Conservation (phyloP, 2,329 filamentous ascomycete species). For the Fusarium sarcochroum region DNA sequence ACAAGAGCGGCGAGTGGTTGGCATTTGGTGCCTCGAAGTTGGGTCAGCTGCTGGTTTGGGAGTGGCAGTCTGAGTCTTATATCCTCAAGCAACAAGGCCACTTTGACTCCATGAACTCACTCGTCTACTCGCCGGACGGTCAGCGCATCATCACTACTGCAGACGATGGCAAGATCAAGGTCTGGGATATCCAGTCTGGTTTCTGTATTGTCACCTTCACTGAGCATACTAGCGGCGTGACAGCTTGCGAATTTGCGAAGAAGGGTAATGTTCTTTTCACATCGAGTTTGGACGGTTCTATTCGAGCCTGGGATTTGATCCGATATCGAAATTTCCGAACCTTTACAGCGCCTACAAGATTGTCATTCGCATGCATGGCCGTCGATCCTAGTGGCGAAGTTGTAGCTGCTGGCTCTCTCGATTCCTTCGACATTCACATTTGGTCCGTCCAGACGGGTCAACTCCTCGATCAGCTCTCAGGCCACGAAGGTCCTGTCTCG, state of each 20-base stretch:
- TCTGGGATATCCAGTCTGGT: slow-evolving; percentile 96
- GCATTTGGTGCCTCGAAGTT: slow-evolving; percentile 96
- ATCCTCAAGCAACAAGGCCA: slow-evolving; percentile 98
- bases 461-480: slow-evolving; percentile 88
- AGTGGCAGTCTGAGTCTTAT: slow-evolving; percentile 99
- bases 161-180: slow-evolving; percentile 98
- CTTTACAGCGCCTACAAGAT: slow-evolving; percentile 90
- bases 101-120: slow-evolving; percentile 93
- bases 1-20: slow-evolving; percentile 95
- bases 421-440: slow-evolving; percentile 97
- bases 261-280: slow-evolving; percentile 97
- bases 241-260: slow-evolving; percentile 94
- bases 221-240: slow-evolving; percentile 94
- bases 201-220: slow-evolving; percentile 99
- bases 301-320: slow-evolving; percentile 96
- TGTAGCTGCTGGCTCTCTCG: slow-evolving; percentile 92
- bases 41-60: slow-evolving; percentile 97
- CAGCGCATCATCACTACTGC: slow-evolving; percentile 93
- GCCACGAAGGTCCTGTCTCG: slow-evolving; percentile 94
- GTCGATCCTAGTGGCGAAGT: slow-evolving; percentile 98
- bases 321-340: slow-evolving; percentile 97
- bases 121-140: slow-evolving; percentile 94
- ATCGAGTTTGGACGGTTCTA: slow-evolving; percentile 91
- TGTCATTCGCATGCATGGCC: slow-evolving; percentile 94
- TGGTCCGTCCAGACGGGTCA: slow-evolving; percentile 99